A percentile compares a stretch with the other conserved stretches of the same genome.
Conservation (phyloP, 1,284 basidiomycete species). For the Trametes sp. region DNA sequence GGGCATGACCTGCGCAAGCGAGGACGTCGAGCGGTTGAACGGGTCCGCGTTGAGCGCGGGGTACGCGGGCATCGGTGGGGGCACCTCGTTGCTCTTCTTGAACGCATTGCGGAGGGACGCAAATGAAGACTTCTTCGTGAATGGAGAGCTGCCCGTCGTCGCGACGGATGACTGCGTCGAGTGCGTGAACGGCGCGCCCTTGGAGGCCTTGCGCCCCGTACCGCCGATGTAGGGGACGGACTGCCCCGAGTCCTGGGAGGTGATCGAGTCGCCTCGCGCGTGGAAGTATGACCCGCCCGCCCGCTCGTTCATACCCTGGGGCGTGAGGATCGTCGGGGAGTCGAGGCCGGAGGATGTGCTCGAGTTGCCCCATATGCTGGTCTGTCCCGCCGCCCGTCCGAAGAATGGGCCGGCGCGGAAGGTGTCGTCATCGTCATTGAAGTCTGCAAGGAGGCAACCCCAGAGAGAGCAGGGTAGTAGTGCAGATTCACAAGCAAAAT, state of each 20-base stretch:
- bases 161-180: constrained; percentile 74
- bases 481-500: too few species aligned
- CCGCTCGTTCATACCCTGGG: constrained; percentile 54
- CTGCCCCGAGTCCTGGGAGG: constrained; percentile 70
- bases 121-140: constrained; percentile 85
- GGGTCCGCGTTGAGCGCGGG: constrained; percentile 76
- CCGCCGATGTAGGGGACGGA: constrained; percentile 50
- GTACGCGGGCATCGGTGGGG: constrained; percentile 75
- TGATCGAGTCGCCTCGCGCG: constrained; percentile 75
- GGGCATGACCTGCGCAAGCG: constrained; percentile 55
- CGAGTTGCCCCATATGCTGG: constrained; percentile 49
- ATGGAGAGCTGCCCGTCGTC: constrained; percentile 56
- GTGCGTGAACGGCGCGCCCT: constrained; percentile 64
- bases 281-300: constrained; percentile 74
- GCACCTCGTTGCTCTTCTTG: constrained; percentile 65
- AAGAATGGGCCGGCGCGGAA: constrained; percentile 69
- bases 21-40: constrained; percentile 81
- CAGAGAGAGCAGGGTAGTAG: background rate
- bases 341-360: constrained; percentile 57
- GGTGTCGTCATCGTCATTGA: constrained; percentile 80
- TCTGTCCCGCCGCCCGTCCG: constrained; percentile 56
- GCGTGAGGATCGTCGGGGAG: constrained; percentile 68
- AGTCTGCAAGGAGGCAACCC: constrained; percentile 51
- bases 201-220: constrained; percentile 45
- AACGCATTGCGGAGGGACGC: constrained; percentile 90